Percentiles rank a stretch among this genome's conserved stretches.
Conservation (phyloP, 805 yeast genomes). For the Peterozyma toletana region DNA sequence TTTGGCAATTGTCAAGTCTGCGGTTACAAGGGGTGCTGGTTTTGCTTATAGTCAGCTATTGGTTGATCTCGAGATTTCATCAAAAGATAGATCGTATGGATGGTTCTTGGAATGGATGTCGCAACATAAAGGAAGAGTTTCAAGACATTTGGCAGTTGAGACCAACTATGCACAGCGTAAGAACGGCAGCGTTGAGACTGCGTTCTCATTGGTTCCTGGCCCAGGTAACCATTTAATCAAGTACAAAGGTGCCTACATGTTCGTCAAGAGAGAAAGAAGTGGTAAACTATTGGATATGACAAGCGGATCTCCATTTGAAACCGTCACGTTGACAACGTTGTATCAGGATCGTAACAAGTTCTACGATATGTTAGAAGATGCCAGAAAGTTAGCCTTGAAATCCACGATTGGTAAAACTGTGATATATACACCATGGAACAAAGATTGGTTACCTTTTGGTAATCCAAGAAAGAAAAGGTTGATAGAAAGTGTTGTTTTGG, state of each 20-base stretch:
- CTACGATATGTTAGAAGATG: conserved; percentile 63
- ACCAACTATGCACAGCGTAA: conserved; percentile 84
- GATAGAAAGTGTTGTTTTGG: conserved; percentile 81
- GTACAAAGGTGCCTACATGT: conserved; percentile 83
- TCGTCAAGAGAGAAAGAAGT: conserved; percentile 84
- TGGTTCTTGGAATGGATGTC: conserved; percentile 99
- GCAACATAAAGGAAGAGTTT: conserved; percentile 60
- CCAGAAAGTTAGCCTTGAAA: conserved; percentile 73
- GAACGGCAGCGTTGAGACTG: conserved; percentile 84
- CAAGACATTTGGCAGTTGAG: conserved; percentile 85
- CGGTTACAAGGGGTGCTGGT: conserved; percentile 52
- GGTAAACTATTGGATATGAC: conserved; percentile 84
- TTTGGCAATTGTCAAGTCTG: conserved; percentile 69
- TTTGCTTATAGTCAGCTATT: conserved; percentile 75
- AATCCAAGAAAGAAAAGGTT: conserved; percentile 85
- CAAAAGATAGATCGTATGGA: conserved; percentile 84
- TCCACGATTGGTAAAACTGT: conserved; percentile 92
- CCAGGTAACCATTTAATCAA: conserved; percentile 89
- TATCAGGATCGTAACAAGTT: conserved; percentile 74
- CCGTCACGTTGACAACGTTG: conserved; percentile 87
- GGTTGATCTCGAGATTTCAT: conserved; percentile 89
- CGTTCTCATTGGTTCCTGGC: conserved; percentile 90
- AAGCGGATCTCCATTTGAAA: conserved; percentile 91
- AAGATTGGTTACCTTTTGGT: conserved; percentile 98
- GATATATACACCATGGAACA: conserved; percentile 91